Percentiles rank a stretch among this genome's conserved stretches.
phyloP scores from a whole-genome alignment of 2,329 filamentous ascomycete species.

The Colletotrichum gigasporum region DNA sequence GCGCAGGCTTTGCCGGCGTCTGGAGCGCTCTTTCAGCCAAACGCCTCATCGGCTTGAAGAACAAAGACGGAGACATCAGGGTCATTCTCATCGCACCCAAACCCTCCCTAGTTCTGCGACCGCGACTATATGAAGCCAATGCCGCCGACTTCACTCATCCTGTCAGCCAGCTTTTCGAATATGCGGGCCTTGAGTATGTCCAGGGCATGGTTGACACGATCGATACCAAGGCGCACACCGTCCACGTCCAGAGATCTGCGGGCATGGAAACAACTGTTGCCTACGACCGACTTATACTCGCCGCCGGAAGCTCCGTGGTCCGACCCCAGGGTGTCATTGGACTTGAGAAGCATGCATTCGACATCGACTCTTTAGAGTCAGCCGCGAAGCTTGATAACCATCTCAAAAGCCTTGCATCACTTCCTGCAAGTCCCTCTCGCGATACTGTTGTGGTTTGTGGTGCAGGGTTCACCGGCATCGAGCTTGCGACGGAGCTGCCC shows the following conservation, averaged over 20 bases:
- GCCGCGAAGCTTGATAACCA: conserved; percentile 42
- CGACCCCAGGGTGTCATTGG: conserved; percentile 41
- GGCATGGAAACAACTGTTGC: conserved; percentile 30
- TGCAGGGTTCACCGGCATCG: conserved; percentile 47
- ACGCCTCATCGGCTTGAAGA: conserved; percentile 39
- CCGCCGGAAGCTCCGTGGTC: conserved; percentile 45
- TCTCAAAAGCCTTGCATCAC: conserved; percentile 36
- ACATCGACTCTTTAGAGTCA: conserved; percentile 42
- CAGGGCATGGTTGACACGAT: conserved; percentile 36
- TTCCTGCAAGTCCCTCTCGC: conserved; percentile 37
- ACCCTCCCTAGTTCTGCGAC: conserved; percentile 42
- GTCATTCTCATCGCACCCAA: conserved; percentile 44
- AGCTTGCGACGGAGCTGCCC: conserved; percentile 42
- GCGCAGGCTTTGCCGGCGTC: conserved; percentile 47
- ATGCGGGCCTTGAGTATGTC: conserved; percentile 39
- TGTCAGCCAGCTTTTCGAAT: conserved; percentile 38
- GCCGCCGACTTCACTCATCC: conserved; percentile 36
- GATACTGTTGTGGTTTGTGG: conserved; percentile 47
- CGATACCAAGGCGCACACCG: conserved; percentile 26
- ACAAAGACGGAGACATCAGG: conserved; percentile 35
- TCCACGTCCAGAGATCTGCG: conserved; percentile 25
- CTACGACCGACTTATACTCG: conserved; percentile 47
- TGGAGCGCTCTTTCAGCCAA: conserved; percentile 48
- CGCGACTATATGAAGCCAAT: conserved; percentile 46
- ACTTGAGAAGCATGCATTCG: conserved; percentile 43